Evolutionary conservation across 2,329 filamentous ascomycete genomes (phyloP), one percentile per base, ranked within the genome.

Genomic region (Nothophoma quercina): DNA sequence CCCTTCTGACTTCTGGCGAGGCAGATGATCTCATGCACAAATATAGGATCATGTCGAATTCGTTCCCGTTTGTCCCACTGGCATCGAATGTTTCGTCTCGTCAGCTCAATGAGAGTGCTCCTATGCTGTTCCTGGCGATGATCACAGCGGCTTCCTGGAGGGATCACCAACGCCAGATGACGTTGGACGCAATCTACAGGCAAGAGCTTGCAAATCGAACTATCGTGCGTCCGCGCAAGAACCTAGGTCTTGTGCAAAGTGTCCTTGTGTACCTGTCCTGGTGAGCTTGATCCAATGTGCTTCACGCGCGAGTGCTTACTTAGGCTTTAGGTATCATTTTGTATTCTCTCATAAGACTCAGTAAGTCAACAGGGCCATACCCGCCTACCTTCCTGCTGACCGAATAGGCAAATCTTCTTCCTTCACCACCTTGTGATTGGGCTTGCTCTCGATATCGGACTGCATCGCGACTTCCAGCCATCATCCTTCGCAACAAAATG

Each of bases 341-440:
- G 57, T 71, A 0, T 72, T 72, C 29, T 71, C 66, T 35, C 70
- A 72, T 48, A 71, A 71, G 36, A 72, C 70, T 7, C 69, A 73
- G 43, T 68, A 69, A 12, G 49, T 42, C 1, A n/a, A n/a, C n/a
- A n/a, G n/a, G n/a, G n/a, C n/a, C n/a, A n/a, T n/a, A n/a, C n/a
- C n/a, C n/a, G n/a, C n/a, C n/a, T n/a, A n/a, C n/a, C n/a, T n/a
- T n/a, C n/a, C n/a, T n/a, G n/a, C n/a, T n/a, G n/a, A n/a, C n/a
- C n/a, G n/a, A n/a, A 4, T 10, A 53, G 50, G 15, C 50, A 53
- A 29, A 70, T 66, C 13, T 70, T 69, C 35, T 68, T 69, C 16
- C 45, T 73, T 2, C 64, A 71, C 19, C 68, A 72, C 28, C 55
- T 72, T 10, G 63, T 68, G 2, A 60, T 68, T 48, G 69, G 68